Base-by-base conservation (phyloP, 164 flowering plant species). In the Magnolia kwangsiensis region DNA sequence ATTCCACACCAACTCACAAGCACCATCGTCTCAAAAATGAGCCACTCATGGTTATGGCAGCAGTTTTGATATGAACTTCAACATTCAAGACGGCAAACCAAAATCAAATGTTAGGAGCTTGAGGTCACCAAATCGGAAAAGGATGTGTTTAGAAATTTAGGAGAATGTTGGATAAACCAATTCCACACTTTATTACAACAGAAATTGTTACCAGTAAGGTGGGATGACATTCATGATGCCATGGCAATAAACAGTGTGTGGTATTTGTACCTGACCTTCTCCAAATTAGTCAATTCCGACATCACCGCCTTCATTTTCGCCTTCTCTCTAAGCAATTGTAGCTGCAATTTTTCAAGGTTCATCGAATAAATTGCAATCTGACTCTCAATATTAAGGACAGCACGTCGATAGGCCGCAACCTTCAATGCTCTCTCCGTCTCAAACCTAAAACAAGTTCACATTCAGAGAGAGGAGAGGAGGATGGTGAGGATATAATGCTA, bases 381-480 rank as follows among this genome's bases (percentile, higher is more conserved):
- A 74, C 92, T 88, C 84, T 91, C 91, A 51, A 86, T 75, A 61
- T 89, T 83, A 50, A 90, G 76, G 49, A 88, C 86, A 49, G 82
- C 88, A 72, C 93, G 82, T 21, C 79, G 76, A 72, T 89, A 85
- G 0, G 90, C 90, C 61, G 84, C 84, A 0, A 69, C 63, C 79
- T 83, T 88, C 77, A 77, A 79, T 31, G 80, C 84, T 58, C 80
- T 86, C 24, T 90, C 93, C 67, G 80, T 90, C 87, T 88, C 90
- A 78, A 84, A 91, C 85, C 92, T 90, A 45, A 64, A 23, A 20
- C 67, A 29, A 59, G 21, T 19, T 20, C 24, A 2, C 67, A n/a
- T n/a, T 5, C 67, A 64, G 67, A 64, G 21, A 19, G 67, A n/a
- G 24, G 24, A 20, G 29, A 64, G 19, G 3, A n/a, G 19, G 5